Base-by-base conservation (phyloP, 2,329 filamentous ascomycete genomes). In the Aureobasidium sp. region DNA sequence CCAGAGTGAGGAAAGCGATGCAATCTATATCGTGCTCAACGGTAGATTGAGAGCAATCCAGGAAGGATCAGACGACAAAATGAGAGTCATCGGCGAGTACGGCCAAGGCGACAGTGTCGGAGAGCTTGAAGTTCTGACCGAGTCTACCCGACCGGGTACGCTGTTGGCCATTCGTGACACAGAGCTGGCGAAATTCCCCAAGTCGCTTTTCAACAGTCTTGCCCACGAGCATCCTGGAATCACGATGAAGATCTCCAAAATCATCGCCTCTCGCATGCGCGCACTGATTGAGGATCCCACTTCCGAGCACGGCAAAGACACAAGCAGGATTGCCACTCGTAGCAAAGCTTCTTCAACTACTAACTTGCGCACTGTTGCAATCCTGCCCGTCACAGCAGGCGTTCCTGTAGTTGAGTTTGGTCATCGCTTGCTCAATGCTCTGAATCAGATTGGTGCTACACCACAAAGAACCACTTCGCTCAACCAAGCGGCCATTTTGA, bases 191-290 rank as follows among this genome's bases (percentile, higher is more conserved):
- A 97, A 96, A 69, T 96, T 99, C 64, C 94, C 94, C 0, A 89
- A 93, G 63, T 96, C 91, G 0, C 78, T 99, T 0, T 99, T 99
- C 80, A 99, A 99, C 78, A 99, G 94, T 70, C 83, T 99, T 59
- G 94, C 94, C 0, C 88, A 96, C 71, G 94, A 99, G 70, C 94
- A 99, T 70, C 94, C 94, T 5, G 95, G 91, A 47, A 99, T 99
- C 70, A 97, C 94, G 0, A 97, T 99, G 73, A 97, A 97, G 74
- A 96, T 99, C 31, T 97, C 94, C 1, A 99, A 97, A 74, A 94
- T 99, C 67, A 97, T 99, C 69, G 94, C 94, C 0, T 91, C 92
- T 39, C 86, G 94, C 3, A 97, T 99, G 94, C 83, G 93, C 64
- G 84, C 90, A 45, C 77, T 97, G 42, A 85, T 97, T 22, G 91